A percentile compares a stretch with the other conserved stretches of the same genome.
phyloP scores from a whole-genome alignment of 2,329 filamentous ascomycete genomes.

The Fusarium anthophilum region DNA sequence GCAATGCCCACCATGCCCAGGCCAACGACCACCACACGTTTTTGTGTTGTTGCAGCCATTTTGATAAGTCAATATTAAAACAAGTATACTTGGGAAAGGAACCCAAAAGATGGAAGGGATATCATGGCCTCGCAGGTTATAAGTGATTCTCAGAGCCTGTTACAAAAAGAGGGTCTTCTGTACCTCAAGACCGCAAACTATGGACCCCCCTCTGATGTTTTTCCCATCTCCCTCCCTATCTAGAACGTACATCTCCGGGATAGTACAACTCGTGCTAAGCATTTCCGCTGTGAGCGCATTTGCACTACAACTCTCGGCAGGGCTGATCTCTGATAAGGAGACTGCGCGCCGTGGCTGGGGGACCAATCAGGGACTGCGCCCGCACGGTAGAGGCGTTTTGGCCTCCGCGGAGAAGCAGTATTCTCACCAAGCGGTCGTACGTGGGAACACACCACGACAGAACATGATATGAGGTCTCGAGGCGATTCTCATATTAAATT shows the following conservation, averaged over 20 bases:
- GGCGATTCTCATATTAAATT: conserved; percentile 15
- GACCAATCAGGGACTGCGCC: conserved; percentile 31
- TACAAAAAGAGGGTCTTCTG: conserved; percentile 21
- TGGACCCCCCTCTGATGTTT: conserved; percentile 12
- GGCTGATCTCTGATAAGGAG: conserved; percentile 40
- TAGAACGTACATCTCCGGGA: conserved; percentile 38
- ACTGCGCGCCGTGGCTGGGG: background rate
- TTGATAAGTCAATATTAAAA: background rate
- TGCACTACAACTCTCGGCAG: conserved; percentile 8
- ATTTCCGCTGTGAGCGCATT: conserved; percentile 36
- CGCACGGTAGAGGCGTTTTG: background rate
- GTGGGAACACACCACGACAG: conserved; percentile 31
- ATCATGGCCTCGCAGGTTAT: conserved; percentile 22
- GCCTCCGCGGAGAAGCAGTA: conserved; percentile 36
- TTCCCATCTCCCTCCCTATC: conserved; percentile 32
- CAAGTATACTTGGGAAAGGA: background rate
- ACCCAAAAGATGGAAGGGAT: background rate
- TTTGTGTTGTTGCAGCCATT: conserved; percentile 48
- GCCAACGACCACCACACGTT: conserved; percentile 83
- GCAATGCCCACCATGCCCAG: conserved; percentile 92
- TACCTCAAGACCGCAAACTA: conserved; percentile 12
- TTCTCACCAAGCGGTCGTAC: conserved; percentile 28
- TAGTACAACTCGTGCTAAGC: background rate
- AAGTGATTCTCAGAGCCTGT: conserved; percentile 19
- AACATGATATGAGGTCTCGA: conserved; percentile 22